Conservation (phyloP, 2,329 filamentous ascomycete species). For the Colletotrichum euphorbiae region DNA sequence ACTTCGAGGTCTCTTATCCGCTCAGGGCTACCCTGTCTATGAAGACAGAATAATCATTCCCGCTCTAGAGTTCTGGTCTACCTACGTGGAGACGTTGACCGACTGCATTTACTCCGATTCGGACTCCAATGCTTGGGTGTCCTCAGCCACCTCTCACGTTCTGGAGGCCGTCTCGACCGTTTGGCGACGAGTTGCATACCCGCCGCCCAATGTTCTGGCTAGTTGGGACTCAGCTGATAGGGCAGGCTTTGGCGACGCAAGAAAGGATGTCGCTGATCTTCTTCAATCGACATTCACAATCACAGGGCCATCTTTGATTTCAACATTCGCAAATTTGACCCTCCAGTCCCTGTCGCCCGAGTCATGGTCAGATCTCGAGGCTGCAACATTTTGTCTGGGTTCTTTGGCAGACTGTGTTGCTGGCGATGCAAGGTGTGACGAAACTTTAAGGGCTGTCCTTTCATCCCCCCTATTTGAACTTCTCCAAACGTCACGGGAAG, state of each 20-base stretch:
- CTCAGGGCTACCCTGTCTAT: conserved; percentile 73
- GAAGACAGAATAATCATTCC: conserved; percentile 82
- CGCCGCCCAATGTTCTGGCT: conserved; percentile 65
- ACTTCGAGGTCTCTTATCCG: conserved; percentile 73
- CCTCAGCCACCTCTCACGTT: conserved; percentile 67
- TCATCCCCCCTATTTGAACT: conserved; percentile 67
- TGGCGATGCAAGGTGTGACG: conserved; percentile 69
- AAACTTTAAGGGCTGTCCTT: conserved; percentile 71
- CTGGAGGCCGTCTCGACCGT: conserved; percentile 74
- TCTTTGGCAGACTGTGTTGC: conserved; percentile 74
- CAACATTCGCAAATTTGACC: conserved; percentile 67
- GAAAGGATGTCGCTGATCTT: conserved; percentile 83
- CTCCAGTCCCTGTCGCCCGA: conserved; percentile 60
- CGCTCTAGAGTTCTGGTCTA: conserved; percentile 84
- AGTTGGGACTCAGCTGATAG: conserved; percentile 78
- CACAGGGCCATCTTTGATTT: conserved; percentile 66
- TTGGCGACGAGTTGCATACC: conserved; percentile 77
- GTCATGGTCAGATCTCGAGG: conserved; percentile 71
- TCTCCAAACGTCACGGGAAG: conserved; percentile 59
- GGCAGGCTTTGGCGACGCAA: conserved; percentile 75
- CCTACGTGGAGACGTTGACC: conserved; percentile 76
- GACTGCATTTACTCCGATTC: conserved; percentile 66
- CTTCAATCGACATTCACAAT: conserved; percentile 77
- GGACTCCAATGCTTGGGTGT: conserved; percentile 65
- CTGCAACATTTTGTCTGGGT: conserved; percentile 72